These are phyloP conservation scores for Arabis hirsuta DNA, from an alignment of 345 rosid genomes.

Conservation along the genomic window DNA sequence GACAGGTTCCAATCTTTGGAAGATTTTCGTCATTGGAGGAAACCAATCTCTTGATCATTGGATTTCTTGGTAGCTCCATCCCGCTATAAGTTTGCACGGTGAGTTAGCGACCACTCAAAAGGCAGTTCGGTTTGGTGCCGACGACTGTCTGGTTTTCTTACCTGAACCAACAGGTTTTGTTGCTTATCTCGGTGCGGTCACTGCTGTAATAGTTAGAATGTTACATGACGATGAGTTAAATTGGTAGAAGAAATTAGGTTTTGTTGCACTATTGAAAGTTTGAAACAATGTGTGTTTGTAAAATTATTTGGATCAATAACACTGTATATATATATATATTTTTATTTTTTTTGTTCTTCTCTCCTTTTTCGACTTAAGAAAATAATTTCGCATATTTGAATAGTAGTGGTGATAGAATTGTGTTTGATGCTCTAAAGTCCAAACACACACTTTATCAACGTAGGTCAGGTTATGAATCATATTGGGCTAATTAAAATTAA, in stretches of 20 bases:
- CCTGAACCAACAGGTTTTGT: not conserved
- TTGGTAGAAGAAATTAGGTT: not conserved
- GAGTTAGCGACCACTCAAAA: constrained; percentile 12
- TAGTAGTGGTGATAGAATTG: not conserved
- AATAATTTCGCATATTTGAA: not conserved
- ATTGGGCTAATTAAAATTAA: no score
- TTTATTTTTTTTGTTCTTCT: no score
- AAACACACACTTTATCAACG: no score
- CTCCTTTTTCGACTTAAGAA: not conserved
- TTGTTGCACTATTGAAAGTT: not conserved
- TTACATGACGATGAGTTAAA: not conserved
- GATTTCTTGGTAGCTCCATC: constrained; percentile 20
- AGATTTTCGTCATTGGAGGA: constrained; percentile 4
- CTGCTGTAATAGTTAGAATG: not conserved
- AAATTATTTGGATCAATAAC: not conserved
- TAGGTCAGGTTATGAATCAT: not conserved
- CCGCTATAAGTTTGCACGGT: constrained; percentile 1
- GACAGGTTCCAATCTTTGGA: constrained; percentile 28
- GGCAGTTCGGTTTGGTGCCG: not conserved
- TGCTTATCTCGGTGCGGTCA: not conserved
- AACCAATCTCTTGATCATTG: constrained; percentile 16
- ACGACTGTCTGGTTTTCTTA: not conserved
- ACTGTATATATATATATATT: not conserved
- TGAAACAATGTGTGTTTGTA: not conserved
- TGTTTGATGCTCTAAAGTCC: not conserved